Percentiles rank a stretch among this genome's conserved stretches.
Conservation (phyloP, 2,329 filamentous ascomycete genomes). For the Phialophora verrucosa region DNA sequence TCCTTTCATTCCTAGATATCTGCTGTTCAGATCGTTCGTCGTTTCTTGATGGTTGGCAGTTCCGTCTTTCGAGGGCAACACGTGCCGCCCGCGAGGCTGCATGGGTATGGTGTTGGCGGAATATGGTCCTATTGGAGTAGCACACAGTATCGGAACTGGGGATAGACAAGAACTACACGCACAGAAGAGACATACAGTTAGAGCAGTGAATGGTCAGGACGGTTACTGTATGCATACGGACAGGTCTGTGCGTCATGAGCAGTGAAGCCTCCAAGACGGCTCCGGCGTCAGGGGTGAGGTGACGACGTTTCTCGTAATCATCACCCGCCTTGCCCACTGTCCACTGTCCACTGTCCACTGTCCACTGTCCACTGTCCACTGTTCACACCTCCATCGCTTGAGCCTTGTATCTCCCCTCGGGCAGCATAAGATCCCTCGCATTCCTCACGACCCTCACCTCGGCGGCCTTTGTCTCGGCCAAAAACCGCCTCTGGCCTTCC, state of each 20-base stretch:
- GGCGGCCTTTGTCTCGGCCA: conserved; percentile 79
- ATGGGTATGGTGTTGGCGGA: not conserved
- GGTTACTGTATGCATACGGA: not conserved
- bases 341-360: no score
- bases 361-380: no score
- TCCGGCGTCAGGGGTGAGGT: no score
- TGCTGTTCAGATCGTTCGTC: no score
- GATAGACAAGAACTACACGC: not conserved
- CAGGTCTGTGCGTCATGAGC: not conserved
- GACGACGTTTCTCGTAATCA: no score
- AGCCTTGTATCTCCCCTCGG: conserved; percentile 68
- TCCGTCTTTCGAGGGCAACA: no score
- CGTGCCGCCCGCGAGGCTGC: no score
- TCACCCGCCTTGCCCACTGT: no score
- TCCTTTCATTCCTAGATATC: no score
- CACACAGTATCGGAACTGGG: not conserved
- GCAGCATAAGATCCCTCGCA: conserved; percentile 69
- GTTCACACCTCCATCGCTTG: conserved; percentile 43
- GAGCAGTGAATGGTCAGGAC: not conserved
- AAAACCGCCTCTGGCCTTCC: conserved; percentile 63
- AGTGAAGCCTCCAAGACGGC: not conserved
- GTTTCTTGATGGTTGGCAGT: no score
- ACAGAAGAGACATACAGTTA: no score
- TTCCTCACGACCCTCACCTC: conserved; percentile 86
- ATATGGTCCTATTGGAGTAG: not conserved